Evolutionary conservation across 306 rosid species (phyloP), one percentile per base, ranked within the genome.

Genomic region (Begonia loranthoides): DNA sequence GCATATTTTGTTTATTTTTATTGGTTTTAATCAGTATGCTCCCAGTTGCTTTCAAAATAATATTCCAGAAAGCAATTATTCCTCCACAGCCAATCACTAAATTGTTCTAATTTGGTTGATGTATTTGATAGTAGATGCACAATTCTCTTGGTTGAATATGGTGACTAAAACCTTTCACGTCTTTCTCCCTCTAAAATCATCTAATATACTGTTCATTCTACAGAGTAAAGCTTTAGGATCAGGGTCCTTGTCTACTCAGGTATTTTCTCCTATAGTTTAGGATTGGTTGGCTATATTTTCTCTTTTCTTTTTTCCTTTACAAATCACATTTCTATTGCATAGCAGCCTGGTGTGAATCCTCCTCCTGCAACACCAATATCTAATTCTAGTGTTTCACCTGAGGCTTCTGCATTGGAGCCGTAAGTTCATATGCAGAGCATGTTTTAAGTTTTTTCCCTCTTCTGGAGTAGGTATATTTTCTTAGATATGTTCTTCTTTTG

Each of bases 201-300:
- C 34, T 5, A 28, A 28, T 28, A 3, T 28, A 28, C 34, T 51
- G 44, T 13, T 65, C 22, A 68, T 45, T 61, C 58, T 52, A 36
- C 83, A 90, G 95, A 78, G 76, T 66, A 90, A 85, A 78, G 67
- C 79, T 24, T 24, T 62, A 48, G 75, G 74, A 63, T 68, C 93
- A 8, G 95, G 87, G 51, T 59, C 97, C 49, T 85, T 28, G 34
- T 28, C 92, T 6, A 41, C 76, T 64, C 95, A 80, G 92, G 95
- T 81, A 74, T 56, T 59, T 15, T 49, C 21, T 51, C 41, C 22
- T 56, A 49, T 53, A 24, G 56, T 55, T 57, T 45, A 61, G 59
- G 17, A 9, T 63, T 28, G 34, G 34, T 28, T 28, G 2, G 7
- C 45, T 54, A 33, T 50, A 54, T 40, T 50, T 13, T 1, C 56